Evolutionary conservation across 2,329 filamentous ascomycete species (phyloP), one percentile per base, ranked within the genome.

Genomic region (Ceratocystis destructans): DNA sequence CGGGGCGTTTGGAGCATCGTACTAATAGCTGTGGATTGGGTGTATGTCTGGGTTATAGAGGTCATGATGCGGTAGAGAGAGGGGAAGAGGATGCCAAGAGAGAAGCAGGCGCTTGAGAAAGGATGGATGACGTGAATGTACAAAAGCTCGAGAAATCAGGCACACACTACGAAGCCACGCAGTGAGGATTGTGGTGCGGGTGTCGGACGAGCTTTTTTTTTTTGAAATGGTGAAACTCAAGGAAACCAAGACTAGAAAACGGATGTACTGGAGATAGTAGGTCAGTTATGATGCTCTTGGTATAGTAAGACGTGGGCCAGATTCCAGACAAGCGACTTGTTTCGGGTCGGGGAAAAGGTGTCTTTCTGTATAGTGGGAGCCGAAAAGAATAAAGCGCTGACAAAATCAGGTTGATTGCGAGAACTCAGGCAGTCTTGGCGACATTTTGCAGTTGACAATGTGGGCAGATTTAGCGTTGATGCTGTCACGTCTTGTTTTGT

Each of bases 21-120:
- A 72, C 86, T 82, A n/a, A 59, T n/a, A 63, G 71, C 81, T 73
- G 86, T 85, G 77, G 90, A 87, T 78, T 89, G 87, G 72, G 88
- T 84, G 74, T 88, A 89, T 69, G 87, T 85, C 78, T 93, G 89
- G 73, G 92, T 87, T 80, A 93, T 81, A 76, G 89, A 88, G 80
- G 89, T 89, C 89, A 94, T 93, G 75, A 75, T 64, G 62, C 64
- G 25, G 25, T 15, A 10, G 44, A 25, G 31, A 57, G n/a, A 55
- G n/a, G n/a, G 10, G 48, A 53, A 10, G 15, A 37, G 59, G 46
- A 12, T 22, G 17, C 28, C 28, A 8, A 59, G 31, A 59, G 33
- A 33, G 12, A 31, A 59, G 55, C 28, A n/a, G 55, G 28, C 5
- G 55, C 28, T 33, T 8, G 33, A n/a, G 25, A 59, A 15, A 41